Percentiles rank a stretch among this genome's conserved stretches.
These are phyloP conservation scores for Nicotiana obtusifolia DNA, from an alignment of 257 asterid genomes.

Conservation along the genomic window DNA sequence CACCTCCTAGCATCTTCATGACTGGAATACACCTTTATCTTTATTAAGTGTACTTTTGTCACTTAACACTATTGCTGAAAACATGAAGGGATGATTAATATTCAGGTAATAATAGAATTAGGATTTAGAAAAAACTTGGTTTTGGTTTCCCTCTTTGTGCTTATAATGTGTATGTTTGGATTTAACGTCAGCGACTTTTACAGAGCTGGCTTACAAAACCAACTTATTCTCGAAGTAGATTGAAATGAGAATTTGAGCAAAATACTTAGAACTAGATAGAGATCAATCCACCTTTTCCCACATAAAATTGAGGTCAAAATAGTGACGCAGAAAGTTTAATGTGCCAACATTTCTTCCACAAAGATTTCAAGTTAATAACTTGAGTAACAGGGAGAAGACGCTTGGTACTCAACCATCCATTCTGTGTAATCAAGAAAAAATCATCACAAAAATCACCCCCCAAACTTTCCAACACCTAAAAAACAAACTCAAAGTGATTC, in stretches of 20 bases:
- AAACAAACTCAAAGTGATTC: not conserved
- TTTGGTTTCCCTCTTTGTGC: not conserved
- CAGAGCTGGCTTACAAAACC: not conserved
- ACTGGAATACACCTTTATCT: not conserved
- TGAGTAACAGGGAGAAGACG: not conserved
- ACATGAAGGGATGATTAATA: not conserved
- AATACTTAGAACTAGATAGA: not conserved
- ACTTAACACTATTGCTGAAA: not conserved
- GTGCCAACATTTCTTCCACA: not conserved
- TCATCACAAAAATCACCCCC: not conserved
- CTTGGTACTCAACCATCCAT: not conserved
- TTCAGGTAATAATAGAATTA: not conserved
- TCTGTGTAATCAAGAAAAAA: not conserved
- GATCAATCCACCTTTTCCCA: not conserved
- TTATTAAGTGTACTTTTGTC: no score
- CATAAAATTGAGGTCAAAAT: not conserved
- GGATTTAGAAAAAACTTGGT: not conserved
- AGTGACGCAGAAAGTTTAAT: not conserved
- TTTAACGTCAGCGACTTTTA: no score
- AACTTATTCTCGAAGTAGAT: not conserved
- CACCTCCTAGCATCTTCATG: not conserved
- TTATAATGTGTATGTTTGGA: no score
- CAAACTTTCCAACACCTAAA: not conserved
- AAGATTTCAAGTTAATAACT: no score
- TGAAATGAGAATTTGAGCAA: not conserved